A percentile compares a stretch with the other conserved stretches of the same genome.
These are phyloP conservation scores for Apiospora pterosperma DNA, from an alignment of 2,329 filamentous ascomycete species.

Conservation along the genomic window DNA sequence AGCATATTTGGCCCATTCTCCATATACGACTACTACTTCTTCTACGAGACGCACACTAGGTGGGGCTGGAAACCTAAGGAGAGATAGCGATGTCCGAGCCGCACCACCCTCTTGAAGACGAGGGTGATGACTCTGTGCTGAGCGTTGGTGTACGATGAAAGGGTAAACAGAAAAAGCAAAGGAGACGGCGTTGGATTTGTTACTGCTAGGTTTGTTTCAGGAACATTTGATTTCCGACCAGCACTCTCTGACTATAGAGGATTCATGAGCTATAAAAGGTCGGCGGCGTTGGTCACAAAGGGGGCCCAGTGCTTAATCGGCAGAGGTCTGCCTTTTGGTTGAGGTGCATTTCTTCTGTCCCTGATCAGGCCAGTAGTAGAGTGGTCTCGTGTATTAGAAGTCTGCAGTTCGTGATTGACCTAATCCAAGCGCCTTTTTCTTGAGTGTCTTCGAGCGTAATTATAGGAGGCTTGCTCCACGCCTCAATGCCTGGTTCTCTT, in stretches of 20 bases:
- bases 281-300: background rate
- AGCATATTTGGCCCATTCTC: background rate
- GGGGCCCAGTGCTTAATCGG: background rate
- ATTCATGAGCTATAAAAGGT: slow-evolving; percentile 1
- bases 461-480: no score
- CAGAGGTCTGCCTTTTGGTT: background rate
- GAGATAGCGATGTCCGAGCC: background rate
- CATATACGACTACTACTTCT: no score
- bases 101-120: background rate
- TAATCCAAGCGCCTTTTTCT: slow-evolving; percentile 1
- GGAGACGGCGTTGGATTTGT: background rate
- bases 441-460: background rate
- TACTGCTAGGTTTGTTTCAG: background rate
- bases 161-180: background rate
- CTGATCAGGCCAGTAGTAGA: background rate
- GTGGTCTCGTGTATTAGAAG: background rate
- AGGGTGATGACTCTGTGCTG: background rate
- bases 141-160: background rate
- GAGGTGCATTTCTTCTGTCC: background rate
- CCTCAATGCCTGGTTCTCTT: no score
- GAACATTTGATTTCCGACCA: background rate
- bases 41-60: background rate
- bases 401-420: background rate
- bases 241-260: background rate
- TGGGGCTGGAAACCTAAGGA: background rate